Percentiles rank a stretch among this genome's conserved stretches.
Conservation (phyloP, 768 basidiomycete species). For the Dentipellis fragilis region DNA sequence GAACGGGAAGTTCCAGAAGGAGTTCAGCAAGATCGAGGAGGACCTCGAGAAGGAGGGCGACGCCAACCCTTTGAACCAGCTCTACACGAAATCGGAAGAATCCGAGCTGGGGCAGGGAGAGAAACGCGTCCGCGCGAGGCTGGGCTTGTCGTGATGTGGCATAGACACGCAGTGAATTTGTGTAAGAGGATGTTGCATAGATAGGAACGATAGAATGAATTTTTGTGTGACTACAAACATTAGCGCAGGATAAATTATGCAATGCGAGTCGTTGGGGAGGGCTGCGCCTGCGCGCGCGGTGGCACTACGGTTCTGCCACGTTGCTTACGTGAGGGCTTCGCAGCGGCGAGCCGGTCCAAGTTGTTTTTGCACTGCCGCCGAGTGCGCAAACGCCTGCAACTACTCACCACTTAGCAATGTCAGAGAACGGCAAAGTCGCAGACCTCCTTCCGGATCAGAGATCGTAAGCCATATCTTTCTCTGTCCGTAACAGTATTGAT, state of each 20-base stretch:
- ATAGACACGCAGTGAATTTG: neutral
- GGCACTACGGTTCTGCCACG: neutral
- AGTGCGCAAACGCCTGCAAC: neutral
- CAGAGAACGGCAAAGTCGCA: neutral
- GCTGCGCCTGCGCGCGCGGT: neutral
- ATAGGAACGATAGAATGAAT: neutral
- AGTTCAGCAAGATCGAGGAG: conserved; percentile 45
- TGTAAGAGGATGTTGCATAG: neutral
- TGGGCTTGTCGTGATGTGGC: conserved; percentile 27
- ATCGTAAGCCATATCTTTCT: conserved; percentile 8
- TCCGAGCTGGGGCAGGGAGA: conserved; percentile 49
- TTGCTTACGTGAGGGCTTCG: neutral
- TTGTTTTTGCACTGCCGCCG: neutral
- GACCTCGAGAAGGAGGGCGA: conserved; percentile 47
- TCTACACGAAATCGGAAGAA: conserved; percentile 41
- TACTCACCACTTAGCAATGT: neutral
- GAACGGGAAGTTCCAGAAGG: conserved; percentile 46
- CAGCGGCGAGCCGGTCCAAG: neutral
- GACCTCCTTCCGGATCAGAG: conserved; percentile 6
- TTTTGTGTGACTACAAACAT: too few relatives aligned
- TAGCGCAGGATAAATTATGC: too few relatives aligned
- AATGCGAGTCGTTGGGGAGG: neutral
- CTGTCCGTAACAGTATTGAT: neutral
- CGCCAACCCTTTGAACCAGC: conserved; percentile 41
- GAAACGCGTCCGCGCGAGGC: conserved; percentile 42